Evolutionary conservation across 2,329 filamentous ascomycete species (phyloP), one percentile per base, ranked within the genome.

Genomic region (Paracoccidioides lutzii): DNA sequence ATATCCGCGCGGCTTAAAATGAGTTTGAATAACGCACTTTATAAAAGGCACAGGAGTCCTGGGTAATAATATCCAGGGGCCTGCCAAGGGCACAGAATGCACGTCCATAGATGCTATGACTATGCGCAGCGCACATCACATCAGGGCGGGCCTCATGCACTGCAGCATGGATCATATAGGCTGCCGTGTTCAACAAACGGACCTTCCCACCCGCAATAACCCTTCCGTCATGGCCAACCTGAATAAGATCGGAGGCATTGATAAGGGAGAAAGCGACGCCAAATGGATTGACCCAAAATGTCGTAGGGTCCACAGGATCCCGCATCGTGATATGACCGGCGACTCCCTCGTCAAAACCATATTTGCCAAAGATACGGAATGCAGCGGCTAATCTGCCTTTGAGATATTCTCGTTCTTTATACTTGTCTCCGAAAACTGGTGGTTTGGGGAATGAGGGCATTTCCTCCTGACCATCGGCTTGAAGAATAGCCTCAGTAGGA

Each of bases 261-360:
- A 87, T 79, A 54, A 81, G 71, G 5, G 78, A 78, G 69, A 84
- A 85, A 2, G 80, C 76, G 1, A 81, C 75, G 9, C 81, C 59
- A 55, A 85, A 82, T 0, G 82, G 83, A 60, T 85, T 85, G 4
- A 86, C 80, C 82, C 81, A 84, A 69, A 84, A 84, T 0, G 76
- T 79, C 4, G 72, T 67, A 0, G 79, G 78, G 42, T 82, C 76
- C 5, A 84, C 76, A 0, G 82, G 82, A 59, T 84, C 79, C 32
- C 80, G 74, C 32, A 83, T 63, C 1, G 81, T 83, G 60, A 84
- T 83, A 62, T 84, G 81, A 1, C 82, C 81, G 7, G 81, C 81
- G 37, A 84, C 79, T 14, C 81, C 81, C 67, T 83, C 80, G 58
- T 80, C 77, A 60, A 75, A 81, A 14, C 77, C 78, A 52, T 75